Conservation (phyloP, 768 basidiomycete species). For the Boletus insuetus region DNA sequence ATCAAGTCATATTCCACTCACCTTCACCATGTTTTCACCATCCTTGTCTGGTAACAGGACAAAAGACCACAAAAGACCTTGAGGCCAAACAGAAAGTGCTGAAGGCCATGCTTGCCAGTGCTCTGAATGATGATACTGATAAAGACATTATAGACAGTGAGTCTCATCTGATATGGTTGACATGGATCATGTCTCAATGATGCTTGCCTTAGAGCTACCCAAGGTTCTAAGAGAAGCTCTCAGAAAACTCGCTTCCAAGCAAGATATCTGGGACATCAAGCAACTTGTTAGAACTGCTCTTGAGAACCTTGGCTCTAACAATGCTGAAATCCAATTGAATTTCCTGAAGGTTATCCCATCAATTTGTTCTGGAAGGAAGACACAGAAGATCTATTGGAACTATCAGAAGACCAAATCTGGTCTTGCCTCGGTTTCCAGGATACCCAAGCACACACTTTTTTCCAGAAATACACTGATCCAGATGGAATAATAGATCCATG, state of each 20-base stretch:
- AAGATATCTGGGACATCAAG: background rate
- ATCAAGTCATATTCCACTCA: background rate
- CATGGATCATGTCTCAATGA: no score
- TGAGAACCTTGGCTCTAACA: background rate
- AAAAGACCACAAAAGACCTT: background rate
- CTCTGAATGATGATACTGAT: background rate
- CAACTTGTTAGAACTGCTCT: background rate
- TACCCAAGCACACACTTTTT: background rate
- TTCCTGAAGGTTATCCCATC: background rate
- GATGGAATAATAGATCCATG: slow-evolving; percentile 3
- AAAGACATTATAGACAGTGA: background rate
- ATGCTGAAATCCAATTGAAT: accelerated
- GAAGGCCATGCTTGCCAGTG: background rate
- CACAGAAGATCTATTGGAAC: background rate
- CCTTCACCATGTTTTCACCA: background rate
- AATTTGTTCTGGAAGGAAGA: slow-evolving; percentile 2
- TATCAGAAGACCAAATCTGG: background rate
- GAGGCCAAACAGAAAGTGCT: background rate
- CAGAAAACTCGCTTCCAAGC: background rate
- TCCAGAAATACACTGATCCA: slow-evolving; percentile 1
- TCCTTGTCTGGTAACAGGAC: background rate
- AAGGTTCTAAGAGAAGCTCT: background rate
- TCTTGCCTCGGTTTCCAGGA: background rate
- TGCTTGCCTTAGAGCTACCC: background rate
- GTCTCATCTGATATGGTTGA: no score